phyloP scores from a whole-genome alignment of 306 rosid genomes.

The Prinsepia uniflora region DNA sequence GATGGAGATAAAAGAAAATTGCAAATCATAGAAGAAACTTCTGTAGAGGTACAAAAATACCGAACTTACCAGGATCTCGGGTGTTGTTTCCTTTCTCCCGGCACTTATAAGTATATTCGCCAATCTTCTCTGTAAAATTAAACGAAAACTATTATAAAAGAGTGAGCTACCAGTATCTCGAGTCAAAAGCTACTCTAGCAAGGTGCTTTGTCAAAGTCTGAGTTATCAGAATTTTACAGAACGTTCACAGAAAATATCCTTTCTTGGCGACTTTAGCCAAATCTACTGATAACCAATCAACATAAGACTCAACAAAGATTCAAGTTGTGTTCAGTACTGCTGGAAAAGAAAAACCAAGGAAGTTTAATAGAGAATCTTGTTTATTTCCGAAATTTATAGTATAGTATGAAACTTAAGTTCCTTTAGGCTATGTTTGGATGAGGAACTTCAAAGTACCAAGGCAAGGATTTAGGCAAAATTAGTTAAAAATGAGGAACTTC shows the following conservation, averaged over 20 bases:
- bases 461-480: too few relatives aligned
- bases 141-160: slow-evolving; percentile 22
- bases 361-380: neutral
- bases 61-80: slow-evolving; percentile 61
- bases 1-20: neutral
- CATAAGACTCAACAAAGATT: neutral
- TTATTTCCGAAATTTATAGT: neutral
- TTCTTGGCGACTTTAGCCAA: slow-evolving; percentile 5
- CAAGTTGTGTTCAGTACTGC: neutral
- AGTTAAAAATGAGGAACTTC: too few relatives aligned
- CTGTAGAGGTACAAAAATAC: slow-evolving; percentile 21
- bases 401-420: neutral
- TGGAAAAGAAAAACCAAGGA: neutral
- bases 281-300: neutral
- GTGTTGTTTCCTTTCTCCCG: slow-evolving; percentile 56
- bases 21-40: slow-evolving; percentile 1
- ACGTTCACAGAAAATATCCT: neutral
- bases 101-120: slow-evolving; percentile 59
- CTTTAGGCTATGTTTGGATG: neutral
- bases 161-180: neutral
- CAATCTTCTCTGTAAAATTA: slow-evolving; percentile 59
- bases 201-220: slow-evolving; percentile 8
- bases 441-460: too few relatives aligned
- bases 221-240: neutral
- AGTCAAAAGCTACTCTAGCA: neutral